Base-by-base conservation (phyloP, 2,329 filamentous ascomycete species). In the Alternaria sp. region DNA sequence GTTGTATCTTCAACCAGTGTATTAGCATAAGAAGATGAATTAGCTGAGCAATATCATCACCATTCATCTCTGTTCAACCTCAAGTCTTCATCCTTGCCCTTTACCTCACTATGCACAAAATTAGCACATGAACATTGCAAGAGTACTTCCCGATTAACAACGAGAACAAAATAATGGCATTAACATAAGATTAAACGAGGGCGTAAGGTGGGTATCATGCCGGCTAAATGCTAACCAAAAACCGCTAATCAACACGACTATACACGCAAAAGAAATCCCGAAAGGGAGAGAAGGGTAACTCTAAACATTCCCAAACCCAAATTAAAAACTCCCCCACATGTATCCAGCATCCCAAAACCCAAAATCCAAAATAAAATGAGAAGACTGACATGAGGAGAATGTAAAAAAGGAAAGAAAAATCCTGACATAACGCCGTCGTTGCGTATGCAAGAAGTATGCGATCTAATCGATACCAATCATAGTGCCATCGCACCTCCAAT, bases 401-500 rank as follows among this genome's bases (percentile, higher is more conserved):
- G 17, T 40, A 40, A 13, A 40, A 40, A 21, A 40, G 21, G n/a
- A 21, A 40, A 21, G 17, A 40, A 40, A 39, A 28, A 60, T 17
- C 17, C 17, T 17, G 17, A 17, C 17, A 17, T 17, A 56, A 56
- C 50, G 41, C 50, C 23, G 48, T 58, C 45, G 61, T 51, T 65
- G 37, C 60, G 39, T 33, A 37, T 45, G 8, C n/a, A 24, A 23
- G 31, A 28, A 39, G 36, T 14, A 42, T 46, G 31, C 51, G 44
- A 46, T 45, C 72, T 59, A 74, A 51, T 74, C 72, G 46, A 76
- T 75, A 28, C 74, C 75, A 58, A 74, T 68, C 66, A 77, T 69
- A 6, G 74, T 73, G 33, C 73, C 73, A 42, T 76, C 73, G 40
- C 70, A 67, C 56, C 70, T 66, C 73, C 74, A 76, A 24, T 75